Evolutionary conservation across 768 basidiomycete genomes (phyloP), one percentile per base, ranked within the genome.

Genomic region (Cyclocybe aegerita): DNA sequence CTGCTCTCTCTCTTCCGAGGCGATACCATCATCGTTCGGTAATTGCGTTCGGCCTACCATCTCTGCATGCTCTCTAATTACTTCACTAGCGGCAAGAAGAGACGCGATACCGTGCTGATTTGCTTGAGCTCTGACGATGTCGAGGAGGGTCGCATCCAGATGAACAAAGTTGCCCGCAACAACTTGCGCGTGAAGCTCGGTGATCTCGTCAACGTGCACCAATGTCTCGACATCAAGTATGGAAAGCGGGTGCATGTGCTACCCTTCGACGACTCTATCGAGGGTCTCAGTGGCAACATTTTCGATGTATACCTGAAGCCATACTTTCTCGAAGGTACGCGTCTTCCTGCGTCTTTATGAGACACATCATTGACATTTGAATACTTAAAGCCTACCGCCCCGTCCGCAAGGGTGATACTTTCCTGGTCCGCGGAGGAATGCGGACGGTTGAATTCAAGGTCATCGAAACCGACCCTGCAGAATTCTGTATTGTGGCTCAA

Each of bases 131-230:
- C 90, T 36, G 97, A 98, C 63, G 93, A 96, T 54, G 92, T 98
- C 54, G 97, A 98, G 61, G 97, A 98, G 71, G 96, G 97, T 50
- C 91, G 92, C 67, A 95, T 99, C 56, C 95, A 97, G 63, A 76
- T 99, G 73, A 99, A 99, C 86, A 98, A 98, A 72, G 97, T 99
- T 33, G 97, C 97, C n/a, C 92, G 97, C 50, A 96, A 98, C 76
- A 98, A 99, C 73, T 73, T 98, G 41, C 91, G 96, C 48, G 93
- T 98, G 60, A 98, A 98, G 76, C 86, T 98, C 38, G 96, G 91
- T 38, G 97, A 99, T 70, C 80, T 98, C 48, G 93, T 93, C 66
- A 91, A 90, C 54, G 94, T 99, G 0, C 95, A 98, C 69, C 85
- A 92, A 62, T 98, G 95, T 67, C 82, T 88, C 52, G 96, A 98